Base-by-base conservation (phyloP, 2,329 filamentous ascomycete genomes). In the Trichocomaceae sp. region DNA sequence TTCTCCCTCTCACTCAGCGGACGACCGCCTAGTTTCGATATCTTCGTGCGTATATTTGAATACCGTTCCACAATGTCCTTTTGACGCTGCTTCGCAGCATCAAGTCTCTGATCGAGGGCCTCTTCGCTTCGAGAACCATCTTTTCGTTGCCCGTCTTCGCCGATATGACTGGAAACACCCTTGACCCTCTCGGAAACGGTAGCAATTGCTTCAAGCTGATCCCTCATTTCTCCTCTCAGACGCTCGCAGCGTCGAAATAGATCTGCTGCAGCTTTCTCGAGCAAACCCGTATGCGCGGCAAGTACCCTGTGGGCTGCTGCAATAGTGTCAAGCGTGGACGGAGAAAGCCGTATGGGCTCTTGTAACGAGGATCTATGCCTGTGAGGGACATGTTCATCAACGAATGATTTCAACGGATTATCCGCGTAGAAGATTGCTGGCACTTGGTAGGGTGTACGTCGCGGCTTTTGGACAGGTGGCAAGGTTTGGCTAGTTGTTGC, bases 201-300 rank as follows among this genome's bases (percentile, higher is more conserved):
- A 1, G 69, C 67, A 23, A 77, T 67, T 37, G 74, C 72, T 50
- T 69, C 70, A 26, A 79, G 61, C 59, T 79, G 77, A 45, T 77
- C 73, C 12, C 66, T 64, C 62, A 79, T 71, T 60, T 79, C 77
- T 13, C 72, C 70, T 55, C 70, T 69, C 44, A 79, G 59, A 17
- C 75, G 66, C 52, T 79, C 75, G 58, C 76, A 78, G n/a, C 76
- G 72, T 35, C 75, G 73, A 65, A 79, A 79, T n/a, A 79, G 66
- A 59, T 78, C 76, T 2, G 77, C 75, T 10, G 75, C 76, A 9
- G 76, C 76, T 55, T 69, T 64, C 52, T 76, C 74, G 5, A 79
- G 65, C 12, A 69, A 63, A 52, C 73, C 69, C 5, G 76, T 78
- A 59, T 79, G 73, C 22, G 68, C 62, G 31, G 74, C 74, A 19